Evolutionary conservation across 1,284 basidiomycete genomes (phyloP).

Genomic region (Ceratobasidium sp.): DNA sequence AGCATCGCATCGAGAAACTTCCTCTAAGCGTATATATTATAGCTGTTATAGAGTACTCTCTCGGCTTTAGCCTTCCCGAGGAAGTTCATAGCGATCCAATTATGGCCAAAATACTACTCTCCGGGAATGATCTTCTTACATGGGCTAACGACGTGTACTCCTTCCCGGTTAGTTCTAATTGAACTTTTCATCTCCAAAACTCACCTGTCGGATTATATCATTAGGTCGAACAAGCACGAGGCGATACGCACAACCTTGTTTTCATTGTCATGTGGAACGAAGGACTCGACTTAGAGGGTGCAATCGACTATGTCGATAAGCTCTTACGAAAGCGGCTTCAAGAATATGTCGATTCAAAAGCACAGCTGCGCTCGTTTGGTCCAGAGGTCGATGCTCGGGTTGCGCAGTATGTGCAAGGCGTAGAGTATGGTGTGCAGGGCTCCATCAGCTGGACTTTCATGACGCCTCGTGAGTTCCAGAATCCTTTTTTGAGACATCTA

Average conservation of each 20-base stretch:
- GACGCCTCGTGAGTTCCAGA: slow-evolving; percentile 17
- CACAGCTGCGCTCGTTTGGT: slow-evolving; percentile 59
- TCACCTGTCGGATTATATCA: not conserved
- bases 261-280: slow-evolving; percentile 61
- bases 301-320: slow-evolving; percentile 58
- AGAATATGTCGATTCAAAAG: slow-evolving; percentile 58
- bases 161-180: slow-evolving; percentile 16
- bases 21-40: not conserved
- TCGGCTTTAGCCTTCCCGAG: slow-evolving; percentile 46
- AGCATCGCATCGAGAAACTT: not conserved
- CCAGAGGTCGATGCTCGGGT: slow-evolving; percentile 57
- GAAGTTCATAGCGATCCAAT: slow-evolving; percentile 47
- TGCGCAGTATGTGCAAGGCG: slow-evolving; percentile 56
- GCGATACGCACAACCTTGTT: slow-evolving; percentile 61
- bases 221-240: slow-evolving; percentile 24
- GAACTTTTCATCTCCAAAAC: not conserved
- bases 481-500: too few relatives aligned
- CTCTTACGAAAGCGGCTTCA: slow-evolving; percentile 60
- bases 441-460: slow-evolving; percentile 54
- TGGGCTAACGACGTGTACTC: slow-evolving; percentile 39
- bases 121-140: slow-evolving; percentile 62
- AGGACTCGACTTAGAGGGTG: slow-evolving; percentile 59
- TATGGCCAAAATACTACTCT: slow-evolving; percentile 63
- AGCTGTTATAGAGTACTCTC: slow-evolving; percentile 53
- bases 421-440: slow-evolving; percentile 59